phyloP scores from a whole-genome alignment of 768 basidiomycete genomes.

The Myochromella boudieri region DNA sequence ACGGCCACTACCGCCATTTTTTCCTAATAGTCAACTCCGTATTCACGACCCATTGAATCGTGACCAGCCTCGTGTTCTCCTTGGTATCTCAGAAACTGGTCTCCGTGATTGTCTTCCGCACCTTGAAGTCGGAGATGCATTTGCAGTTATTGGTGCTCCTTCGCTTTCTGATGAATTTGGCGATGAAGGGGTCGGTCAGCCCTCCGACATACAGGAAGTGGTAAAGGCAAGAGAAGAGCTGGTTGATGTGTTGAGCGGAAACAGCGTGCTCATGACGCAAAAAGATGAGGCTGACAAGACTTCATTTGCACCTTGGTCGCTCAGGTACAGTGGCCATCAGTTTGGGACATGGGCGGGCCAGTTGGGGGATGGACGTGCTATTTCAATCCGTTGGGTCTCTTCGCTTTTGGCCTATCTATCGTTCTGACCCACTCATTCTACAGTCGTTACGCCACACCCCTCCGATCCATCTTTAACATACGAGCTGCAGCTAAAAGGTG shows the following conservation, averaged over 20 bases:
- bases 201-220: slow-evolving; percentile 32
- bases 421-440: slow-evolving; percentile 1
- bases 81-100: slow-evolving; percentile 71
- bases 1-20: slow-evolving; percentile 16
- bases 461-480: slow-evolving; percentile 51
- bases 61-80: slow-evolving; percentile 55
- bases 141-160: slow-evolving; percentile 63
- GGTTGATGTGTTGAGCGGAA: slow-evolving; percentile 79
- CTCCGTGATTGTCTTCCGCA: slow-evolving; percentile 78
- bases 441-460: slow-evolving; percentile 80
- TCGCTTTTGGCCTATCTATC: background rate
- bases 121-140: slow-evolving; percentile 85
- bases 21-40: slow-evolving; percentile 35
- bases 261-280: slow-evolving; percentile 61
- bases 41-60: slow-evolving; percentile 51
- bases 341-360: slow-evolving; percentile 93
- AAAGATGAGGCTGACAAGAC: slow-evolving; percentile 12
- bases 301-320: slow-evolving; percentile 77
- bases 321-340: slow-evolving; percentile 90
- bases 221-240: slow-evolving; percentile 63
- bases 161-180: slow-evolving; percentile 43
- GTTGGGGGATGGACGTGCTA: slow-evolving; percentile 93
- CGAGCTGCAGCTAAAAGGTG: slow-evolving; percentile 94
- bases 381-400: slow-evolving; percentile 57
- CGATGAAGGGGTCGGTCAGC: slow-evolving; percentile 30